Base-by-base conservation (phyloP, 441 rosid genomes). In the Pelargonium citronellum region DNA sequence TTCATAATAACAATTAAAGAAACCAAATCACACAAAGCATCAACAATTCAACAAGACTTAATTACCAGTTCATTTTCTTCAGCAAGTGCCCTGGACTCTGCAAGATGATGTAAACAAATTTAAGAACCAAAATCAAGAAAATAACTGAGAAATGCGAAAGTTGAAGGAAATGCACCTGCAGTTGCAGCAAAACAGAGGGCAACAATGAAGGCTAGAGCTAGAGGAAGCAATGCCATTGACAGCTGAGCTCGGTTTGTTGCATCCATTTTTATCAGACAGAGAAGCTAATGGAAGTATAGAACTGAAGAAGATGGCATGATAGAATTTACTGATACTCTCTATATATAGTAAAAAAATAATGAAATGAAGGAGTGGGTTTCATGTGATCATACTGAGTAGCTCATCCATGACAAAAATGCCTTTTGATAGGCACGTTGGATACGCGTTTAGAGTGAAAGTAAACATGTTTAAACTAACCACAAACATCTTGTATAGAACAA, bases 171-270 rank as follows among this genome's bases (percentile, higher is more conserved):
- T 37, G 13, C 43, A 77, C 79, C 79, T 64, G 34, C 5, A 68
- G 12, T 55, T 55, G 47, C 58, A 64, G 64, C 16, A 71, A 70
- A 69, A 55, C 69, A 77, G 16, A 77, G 68, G 67, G 77, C 6
- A 74, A 49, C 41, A 69, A 66, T 67, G 16, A 72, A 70, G 58
- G 34, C 69, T 4, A 73, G 71, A 71, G 49, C n/a, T 19, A 55
- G 61, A 55, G 61, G 67, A 49, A 78, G 75, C 34, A 63, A 70
- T 37, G 67, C 66, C 66, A 17, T 55, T 55, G 61, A 4, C 8
- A 55, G 19, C 20, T 16, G 61, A 55, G 61, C 19, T 55, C 19
- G 60, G 8, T 15, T 53, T 53, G 61, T 16, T 5, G 20, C 61
- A 55, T 16, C 19, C 9, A 15, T 55, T 55, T 55, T 8, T 5